phyloP scores from a whole-genome alignment of 345 rosid species.

The Bruguiera gymnorhiza region DNA sequence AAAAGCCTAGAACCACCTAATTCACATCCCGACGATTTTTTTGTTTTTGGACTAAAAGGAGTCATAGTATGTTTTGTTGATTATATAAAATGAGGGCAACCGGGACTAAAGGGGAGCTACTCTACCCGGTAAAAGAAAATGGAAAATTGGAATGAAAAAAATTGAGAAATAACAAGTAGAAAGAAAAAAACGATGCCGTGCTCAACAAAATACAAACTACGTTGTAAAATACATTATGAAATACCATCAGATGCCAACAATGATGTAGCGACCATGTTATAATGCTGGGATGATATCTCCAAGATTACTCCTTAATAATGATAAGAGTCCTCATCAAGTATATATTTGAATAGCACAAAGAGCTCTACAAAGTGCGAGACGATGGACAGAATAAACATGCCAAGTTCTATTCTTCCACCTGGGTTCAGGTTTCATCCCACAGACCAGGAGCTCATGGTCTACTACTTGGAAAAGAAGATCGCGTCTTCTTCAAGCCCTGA shows the following conservation, averaged over 20 bases:
- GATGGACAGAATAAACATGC: constrained; percentile 13
- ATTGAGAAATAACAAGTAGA: too few relatives aligned
- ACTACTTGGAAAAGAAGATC: constrained; percentile 33
- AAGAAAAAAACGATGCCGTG: too few relatives aligned
- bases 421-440: constrained; percentile 53
- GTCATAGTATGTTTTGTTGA: too few relatives aligned
- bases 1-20: too few relatives aligned
- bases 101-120: too few relatives aligned
- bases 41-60: too few relatives aligned
- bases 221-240: background rate
- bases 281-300: constrained; percentile 6
- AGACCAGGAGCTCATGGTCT: constrained; percentile 42
- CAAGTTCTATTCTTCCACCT: constrained; percentile 24
- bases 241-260: constrained; percentile 9
- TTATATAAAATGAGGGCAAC: too few relatives aligned
- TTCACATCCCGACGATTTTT: too few relatives aligned
- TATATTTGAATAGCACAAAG: constrained; percentile 1
- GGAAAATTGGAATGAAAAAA: background rate
- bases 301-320: background rate
- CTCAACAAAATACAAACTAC: background rate
- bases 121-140: background rate
- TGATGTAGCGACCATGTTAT: background rate
- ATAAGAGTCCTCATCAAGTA: background rate
- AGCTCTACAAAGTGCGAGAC: constrained; percentile 3
- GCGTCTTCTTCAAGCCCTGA: constrained; percentile 23